Percentiles rank a stretch among this genome's conserved stretches.
These are phyloP conservation scores for Camelina laxa DNA, from an alignment of 345 rosid genomes.

Conservation along the genomic window DNA sequence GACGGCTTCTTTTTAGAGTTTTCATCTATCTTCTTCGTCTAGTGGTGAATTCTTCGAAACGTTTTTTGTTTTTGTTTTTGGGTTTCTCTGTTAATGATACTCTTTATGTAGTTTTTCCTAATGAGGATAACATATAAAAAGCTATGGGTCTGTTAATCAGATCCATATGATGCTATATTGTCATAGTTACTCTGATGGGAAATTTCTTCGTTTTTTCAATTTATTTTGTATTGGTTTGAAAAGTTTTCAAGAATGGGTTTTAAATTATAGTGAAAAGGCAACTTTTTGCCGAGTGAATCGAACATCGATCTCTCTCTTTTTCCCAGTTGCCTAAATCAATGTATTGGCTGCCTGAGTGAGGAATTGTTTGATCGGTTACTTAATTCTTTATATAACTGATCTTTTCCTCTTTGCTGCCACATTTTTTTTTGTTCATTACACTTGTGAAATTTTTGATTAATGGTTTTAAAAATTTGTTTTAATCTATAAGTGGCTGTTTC, in stretches of 20 bases:
- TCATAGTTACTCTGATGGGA: conserved; percentile 51
- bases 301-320: conserved; percentile 43
- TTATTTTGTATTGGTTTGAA: not conserved
- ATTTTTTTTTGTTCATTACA: not conserved
- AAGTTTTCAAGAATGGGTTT: not conserved
- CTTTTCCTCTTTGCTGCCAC: conserved; percentile 35
- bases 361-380: conserved; percentile 13
- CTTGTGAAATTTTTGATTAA: too few species aligned
- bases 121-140: conserved; percentile 37
- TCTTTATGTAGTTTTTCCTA: not conserved
- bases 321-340: conserved; percentile 46
- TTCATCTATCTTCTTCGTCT: not conserved
- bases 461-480: not conserved
- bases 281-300: conserved; percentile 50
- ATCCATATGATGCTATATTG: conserved; percentile 42
- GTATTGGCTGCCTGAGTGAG: conserved; percentile 11
- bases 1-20: not conserved
- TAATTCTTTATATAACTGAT: not conserved
- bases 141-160: conserved; percentile 39
- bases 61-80: too few species aligned
- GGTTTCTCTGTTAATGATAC: not conserved
- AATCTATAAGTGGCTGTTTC: too few species aligned
- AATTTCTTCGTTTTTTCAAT: not conserved
- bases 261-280: not conserved
- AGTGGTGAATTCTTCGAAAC: not conserved